Base-by-base conservation (phyloP, 2,329 filamentous ascomycete species). In the Orbilia quercus region DNA sequence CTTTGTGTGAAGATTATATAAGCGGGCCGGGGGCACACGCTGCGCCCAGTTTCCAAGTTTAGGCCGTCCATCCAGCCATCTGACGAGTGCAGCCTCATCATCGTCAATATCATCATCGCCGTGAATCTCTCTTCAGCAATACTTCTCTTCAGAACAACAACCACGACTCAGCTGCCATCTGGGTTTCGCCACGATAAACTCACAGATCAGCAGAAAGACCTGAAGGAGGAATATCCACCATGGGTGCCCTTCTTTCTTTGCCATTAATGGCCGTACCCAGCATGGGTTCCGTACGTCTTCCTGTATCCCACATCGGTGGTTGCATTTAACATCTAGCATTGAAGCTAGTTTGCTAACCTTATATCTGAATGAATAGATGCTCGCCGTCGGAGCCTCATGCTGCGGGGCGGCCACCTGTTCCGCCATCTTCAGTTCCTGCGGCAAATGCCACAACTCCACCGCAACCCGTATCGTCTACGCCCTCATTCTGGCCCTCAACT, bases 361-460 rank as follows among this genome's bases (percentile, higher is more conserved):
- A 64, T 67, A 53, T 76, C 50, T 73, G 3, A 2, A 57, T 12
- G 11, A 77, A 20, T 79, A 93, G 91, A 78, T 96, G 75, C 80
- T 91, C 76, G 92, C 90, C 45, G 89, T 92, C 77, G 90, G 84
- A 75, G 92, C 90, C 75, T 97, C 92, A 79, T 99, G 95, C 83
- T 99, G 95, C 81, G 95, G 95, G 80, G 95, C 95, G 25, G 93
- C 95, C 48, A 97, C 95, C 58, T 98, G 94, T 82, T 96, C 92
- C 77, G 94, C 95, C 80, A 90, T 98, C 53, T 98, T 93, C 83
- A 95, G 91, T 80, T 91, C 92, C 11, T 99, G 94, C 80, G 94
- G 95, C 58, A 98, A 97, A 81, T 98, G 94, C 82, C 91, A 93
- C 78, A 98, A 96, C 84, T 96, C 91, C 82, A 93, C 98, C 83